These are phyloP conservation scores for Echeveria elegans DNA, from an alignment of 164 flowering plant species.

Conservation along the genomic window DNA sequence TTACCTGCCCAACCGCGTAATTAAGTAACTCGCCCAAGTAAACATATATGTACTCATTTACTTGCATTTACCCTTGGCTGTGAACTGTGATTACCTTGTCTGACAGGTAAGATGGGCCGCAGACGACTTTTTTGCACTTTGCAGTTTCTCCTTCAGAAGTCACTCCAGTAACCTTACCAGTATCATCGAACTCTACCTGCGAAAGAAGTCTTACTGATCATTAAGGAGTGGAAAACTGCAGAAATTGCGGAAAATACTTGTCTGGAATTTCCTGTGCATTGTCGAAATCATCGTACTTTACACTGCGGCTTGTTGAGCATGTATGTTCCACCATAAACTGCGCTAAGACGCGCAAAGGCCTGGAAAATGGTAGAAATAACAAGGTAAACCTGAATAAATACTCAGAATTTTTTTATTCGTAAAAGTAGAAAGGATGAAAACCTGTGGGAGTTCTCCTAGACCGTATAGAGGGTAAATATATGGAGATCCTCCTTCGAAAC, in stretches of 20 bases:
- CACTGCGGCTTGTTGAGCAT: constrained; percentile 98
- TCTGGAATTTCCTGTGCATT: neutral
- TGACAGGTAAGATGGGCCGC: constrained; percentile 88
- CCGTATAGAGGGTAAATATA: constrained; percentile 94
- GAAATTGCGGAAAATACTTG: neutral
- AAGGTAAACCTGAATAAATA: no score
- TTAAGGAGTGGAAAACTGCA: neutral
- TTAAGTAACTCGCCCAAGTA: neutral
- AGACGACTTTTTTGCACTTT: constrained; percentile 94
- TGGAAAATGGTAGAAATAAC: constrained; percentile 16
- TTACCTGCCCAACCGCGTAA: constrained; percentile 37
- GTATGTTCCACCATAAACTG: constrained; percentile 97
- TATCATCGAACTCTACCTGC: constrained; percentile 70
- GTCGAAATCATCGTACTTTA: constrained; percentile 33
- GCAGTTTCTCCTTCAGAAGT: constrained; percentile 98
- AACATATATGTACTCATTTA: neutral
- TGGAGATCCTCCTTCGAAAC: constrained; percentile 93
- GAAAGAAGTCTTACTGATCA: neutral
- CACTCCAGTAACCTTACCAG: constrained; percentile 80
- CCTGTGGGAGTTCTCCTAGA: constrained; percentile 93
- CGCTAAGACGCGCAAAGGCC: constrained; percentile 98
- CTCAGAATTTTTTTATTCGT: no score
- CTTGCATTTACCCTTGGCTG: no score
- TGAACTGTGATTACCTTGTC: constrained; percentile 51
- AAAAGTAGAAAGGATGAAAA: constrained; percentile 15